Conservation (phyloP, 2,329 filamentous ascomycete genomes). For the Claviceps spartinae region DNA sequence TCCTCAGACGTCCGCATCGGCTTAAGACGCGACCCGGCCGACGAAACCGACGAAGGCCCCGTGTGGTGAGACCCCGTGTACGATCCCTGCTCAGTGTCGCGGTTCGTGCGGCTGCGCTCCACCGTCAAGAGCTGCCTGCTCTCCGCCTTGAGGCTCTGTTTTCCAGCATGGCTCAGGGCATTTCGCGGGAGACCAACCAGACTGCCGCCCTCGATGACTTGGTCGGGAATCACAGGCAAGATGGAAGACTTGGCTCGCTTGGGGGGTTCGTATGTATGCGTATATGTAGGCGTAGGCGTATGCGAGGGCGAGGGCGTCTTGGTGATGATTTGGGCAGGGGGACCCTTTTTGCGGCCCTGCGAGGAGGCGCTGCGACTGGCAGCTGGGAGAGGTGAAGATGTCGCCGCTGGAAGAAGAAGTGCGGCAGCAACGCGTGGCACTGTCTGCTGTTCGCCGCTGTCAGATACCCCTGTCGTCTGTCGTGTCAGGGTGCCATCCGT, state of each 20-base stretch:
- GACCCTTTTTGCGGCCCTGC: background rate
- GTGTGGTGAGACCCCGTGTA: slow-evolving; percentile 26
- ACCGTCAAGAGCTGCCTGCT: slow-evolving; percentile 26
- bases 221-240: slow-evolving; percentile 6
- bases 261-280: background rate
- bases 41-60: slow-evolving; percentile 38
- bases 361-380: background rate
- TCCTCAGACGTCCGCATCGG: slow-evolving; percentile 46
- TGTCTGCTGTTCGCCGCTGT: background rate
- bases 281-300: background rate
- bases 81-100: slow-evolving; percentile 19
- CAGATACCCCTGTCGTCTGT: background rate
- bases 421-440: background rate
- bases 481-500: background rate
- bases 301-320: background rate
- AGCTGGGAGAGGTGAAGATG: background rate
- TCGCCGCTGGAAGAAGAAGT: too few species aligned
- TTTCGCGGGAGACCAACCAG: slow-evolving; percentile 21
- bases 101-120: slow-evolving; percentile 19
- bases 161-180: slow-evolving; percentile 12
- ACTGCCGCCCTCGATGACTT: slow-evolving; percentile 18
- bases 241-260: background rate
- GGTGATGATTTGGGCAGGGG: background rate
- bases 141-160: slow-evolving; percentile 15
- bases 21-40: slow-evolving; percentile 36